Evolutionary conservation across 331 rosid species (phyloP).

Genomic region (Saraca asoca): DNA sequence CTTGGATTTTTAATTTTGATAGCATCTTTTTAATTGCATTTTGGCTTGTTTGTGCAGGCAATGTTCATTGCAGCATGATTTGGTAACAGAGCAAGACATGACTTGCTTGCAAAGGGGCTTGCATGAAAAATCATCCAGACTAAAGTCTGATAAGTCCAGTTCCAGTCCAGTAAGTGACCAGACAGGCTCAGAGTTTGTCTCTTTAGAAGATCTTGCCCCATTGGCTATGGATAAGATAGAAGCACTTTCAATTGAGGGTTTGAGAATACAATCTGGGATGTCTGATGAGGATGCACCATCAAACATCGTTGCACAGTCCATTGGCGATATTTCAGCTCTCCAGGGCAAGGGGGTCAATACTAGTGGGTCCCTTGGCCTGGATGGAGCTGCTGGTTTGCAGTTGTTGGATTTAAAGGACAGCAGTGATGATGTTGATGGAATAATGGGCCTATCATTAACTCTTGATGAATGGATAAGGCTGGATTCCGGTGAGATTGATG

Average conservation of each 20-base stretch:
- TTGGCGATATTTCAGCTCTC: slow-evolving; percentile 73
- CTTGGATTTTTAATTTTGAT: slow-evolving; percentile 26
- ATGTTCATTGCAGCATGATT: slow-evolving; percentile 49
- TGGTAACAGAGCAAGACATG: slow-evolving; percentile 43
- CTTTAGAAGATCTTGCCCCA: slow-evolving; percentile 96
- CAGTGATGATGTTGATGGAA: slow-evolving; percentile 64
- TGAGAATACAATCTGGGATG: slow-evolving; percentile 97
- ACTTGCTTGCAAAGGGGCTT: slow-evolving; percentile 35
- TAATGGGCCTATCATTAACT: slow-evolving; percentile 90
- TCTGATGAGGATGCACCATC: slow-evolving; percentile 82
- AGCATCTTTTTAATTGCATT: neutral
- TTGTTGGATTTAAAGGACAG: slow-evolving; percentile 73
- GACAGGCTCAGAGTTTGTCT: slow-evolving; percentile 66
- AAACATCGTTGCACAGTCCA: slow-evolving; percentile 65
- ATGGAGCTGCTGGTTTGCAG: slow-evolving; percentile 94
- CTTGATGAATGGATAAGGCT: slow-evolving; percentile 96
- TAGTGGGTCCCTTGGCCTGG: slow-evolving; percentile 73
- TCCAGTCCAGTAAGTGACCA: slow-evolving; percentile 50
- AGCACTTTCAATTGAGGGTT: slow-evolving; percentile 96
- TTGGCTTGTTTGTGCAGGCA: slow-evolving; percentile 53
- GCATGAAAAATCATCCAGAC: slow-evolving; percentile 49
- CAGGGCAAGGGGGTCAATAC: slow-evolving; percentile 66
- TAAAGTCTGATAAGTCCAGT: slow-evolving; percentile 41
- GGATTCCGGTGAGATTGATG: slow-evolving; percentile 90
- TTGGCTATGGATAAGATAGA: slow-evolving; percentile 96